Percentiles rank a stretch among this genome's conserved stretches.
phyloP scores from a whole-genome alignment of 192 early-diverging fungal species.

The Backusella circina region DNA sequence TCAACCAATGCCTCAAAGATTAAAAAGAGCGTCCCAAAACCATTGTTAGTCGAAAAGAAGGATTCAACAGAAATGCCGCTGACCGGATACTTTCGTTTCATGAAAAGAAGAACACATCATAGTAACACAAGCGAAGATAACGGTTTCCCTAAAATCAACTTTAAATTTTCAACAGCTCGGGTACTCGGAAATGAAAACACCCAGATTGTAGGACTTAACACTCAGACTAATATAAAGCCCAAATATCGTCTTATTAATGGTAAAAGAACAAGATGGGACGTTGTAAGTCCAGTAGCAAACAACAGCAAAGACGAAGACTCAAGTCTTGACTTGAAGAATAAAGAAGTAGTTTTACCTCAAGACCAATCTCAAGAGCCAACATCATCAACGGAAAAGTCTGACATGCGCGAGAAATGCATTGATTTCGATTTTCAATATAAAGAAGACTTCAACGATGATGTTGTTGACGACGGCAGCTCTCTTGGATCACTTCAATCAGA shows the following conservation, averaged over 20 bases:
- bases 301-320: neutral
- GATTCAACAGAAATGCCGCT: neutral
- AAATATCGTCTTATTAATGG: neutral
- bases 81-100: conserved; percentile 3
- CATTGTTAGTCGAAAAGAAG: neutral
- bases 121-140: neutral
- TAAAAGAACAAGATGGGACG: conserved; percentile 24
- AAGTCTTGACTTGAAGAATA: neutral
- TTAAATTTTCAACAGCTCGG: neutral
- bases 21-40: neutral
- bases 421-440: neutral
- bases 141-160: neutral
- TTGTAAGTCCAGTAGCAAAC: neutral
- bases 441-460: neutral
- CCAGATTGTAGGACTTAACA: neutral
- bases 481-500: conserved; percentile 23
- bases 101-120: conserved; percentile 5
- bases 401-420: neutral
- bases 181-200: neutral
- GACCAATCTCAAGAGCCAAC: neutral
- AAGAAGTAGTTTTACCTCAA: neutral
- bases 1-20: neutral
- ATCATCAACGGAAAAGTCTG: neutral
- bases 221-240: neutral
- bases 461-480: neutral